These are phyloP conservation scores for Trametes versicolor DNA, from an alignment of 1,284 basidiomycete species.

Conservation along the genomic window DNA sequence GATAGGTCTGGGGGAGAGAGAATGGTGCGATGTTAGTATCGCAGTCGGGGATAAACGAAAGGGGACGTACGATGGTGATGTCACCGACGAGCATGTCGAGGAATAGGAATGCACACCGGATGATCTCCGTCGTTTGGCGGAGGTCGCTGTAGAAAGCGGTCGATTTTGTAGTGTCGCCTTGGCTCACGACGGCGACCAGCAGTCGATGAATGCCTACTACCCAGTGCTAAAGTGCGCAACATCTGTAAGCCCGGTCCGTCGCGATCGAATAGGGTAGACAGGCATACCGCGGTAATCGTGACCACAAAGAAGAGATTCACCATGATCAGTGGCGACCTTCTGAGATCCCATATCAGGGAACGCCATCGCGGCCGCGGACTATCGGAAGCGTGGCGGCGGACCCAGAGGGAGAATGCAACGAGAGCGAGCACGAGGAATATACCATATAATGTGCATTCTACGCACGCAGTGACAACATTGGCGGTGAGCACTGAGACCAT, in stretches of 20 bases:
- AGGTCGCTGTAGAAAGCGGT: constrained; percentile 8
- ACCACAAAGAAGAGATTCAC: constrained; percentile 2
- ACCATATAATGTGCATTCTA: constrained; percentile 8
- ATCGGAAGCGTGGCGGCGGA: constrained; percentile 1
- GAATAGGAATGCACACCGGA: constrained; percentile 9
- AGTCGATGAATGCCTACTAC: constrained; percentile 5
- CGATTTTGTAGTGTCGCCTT: not conserved
- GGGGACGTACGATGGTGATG: constrained; percentile 10
- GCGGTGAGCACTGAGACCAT: constrained; percentile 13
- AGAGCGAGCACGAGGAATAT: constrained; percentile 11
- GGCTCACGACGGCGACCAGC: constrained; percentile 14
- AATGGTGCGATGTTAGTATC: not conserved
- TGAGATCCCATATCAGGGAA: not conserved
- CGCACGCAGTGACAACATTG: constrained; percentile 6
- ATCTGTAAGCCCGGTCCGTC: not conserved
- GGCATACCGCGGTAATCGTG: constrained; percentile 5
- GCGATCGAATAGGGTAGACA: not conserved
- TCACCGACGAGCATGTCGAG: constrained; percentile 16
- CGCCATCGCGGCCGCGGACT: not conserved
- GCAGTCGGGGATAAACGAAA: not conserved
- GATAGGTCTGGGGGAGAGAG: constrained; percentile 4
- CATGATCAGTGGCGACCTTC: constrained; percentile 1
- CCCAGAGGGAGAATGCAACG: not conserved
- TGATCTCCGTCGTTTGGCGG: constrained; percentile 13
- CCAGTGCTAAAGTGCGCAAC: constrained; percentile 15